Percentiles rank a stretch among this genome's conserved stretches.
Conservation (phyloP, 2,329 filamentous ascomycete genomes). For the Apiospora arundinis region DNA sequence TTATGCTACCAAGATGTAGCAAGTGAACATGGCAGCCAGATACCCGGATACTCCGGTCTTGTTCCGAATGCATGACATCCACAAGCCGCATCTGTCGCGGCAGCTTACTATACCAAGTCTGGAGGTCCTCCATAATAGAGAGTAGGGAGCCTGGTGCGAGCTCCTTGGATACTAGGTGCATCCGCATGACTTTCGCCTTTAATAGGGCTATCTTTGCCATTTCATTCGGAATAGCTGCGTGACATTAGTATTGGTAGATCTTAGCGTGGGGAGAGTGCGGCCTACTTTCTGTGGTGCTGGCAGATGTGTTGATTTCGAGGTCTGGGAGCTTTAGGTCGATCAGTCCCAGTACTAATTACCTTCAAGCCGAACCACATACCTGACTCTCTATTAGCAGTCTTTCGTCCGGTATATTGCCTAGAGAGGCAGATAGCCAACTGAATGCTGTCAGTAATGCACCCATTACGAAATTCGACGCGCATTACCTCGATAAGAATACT, state of each 20-base stretch:
- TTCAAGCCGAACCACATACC: neutral
- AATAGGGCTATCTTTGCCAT: constrained; percentile 39
- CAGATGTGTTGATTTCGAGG: constrained; percentile 31
- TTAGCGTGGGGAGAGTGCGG: neutral
- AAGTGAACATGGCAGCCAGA: constrained; percentile 41
- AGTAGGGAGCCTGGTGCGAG: too few species aligned
- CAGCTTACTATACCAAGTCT: constrained; percentile 38
- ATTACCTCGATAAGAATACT: constrained; percentile 38
- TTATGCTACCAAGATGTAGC: constrained; percentile 39
- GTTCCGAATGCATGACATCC: constrained; percentile 28
- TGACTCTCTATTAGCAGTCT: constrained; percentile 28
- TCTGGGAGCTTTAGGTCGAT: constrained; percentile 28
- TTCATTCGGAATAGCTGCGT: constrained; percentile 37
- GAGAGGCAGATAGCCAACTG: constrained; percentile 40
- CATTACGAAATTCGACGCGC: neutral
- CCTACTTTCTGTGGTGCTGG: constrained; percentile 34
- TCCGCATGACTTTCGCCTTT: too few species aligned
- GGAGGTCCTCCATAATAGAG: too few species aligned
- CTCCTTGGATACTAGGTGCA: too few species aligned
- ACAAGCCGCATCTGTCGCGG: constrained; percentile 33
- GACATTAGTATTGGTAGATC: neutral
- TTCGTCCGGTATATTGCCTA: constrained; percentile 38
- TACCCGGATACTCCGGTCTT: constrained; percentile 27
- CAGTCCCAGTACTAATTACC: neutral
- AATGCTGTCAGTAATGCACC: neutral